Evolutionary conservation across 2,329 filamentous ascomycete species (phyloP), one percentile per base, ranked within the genome.

Genomic region (Fusarium sp.): DNA sequence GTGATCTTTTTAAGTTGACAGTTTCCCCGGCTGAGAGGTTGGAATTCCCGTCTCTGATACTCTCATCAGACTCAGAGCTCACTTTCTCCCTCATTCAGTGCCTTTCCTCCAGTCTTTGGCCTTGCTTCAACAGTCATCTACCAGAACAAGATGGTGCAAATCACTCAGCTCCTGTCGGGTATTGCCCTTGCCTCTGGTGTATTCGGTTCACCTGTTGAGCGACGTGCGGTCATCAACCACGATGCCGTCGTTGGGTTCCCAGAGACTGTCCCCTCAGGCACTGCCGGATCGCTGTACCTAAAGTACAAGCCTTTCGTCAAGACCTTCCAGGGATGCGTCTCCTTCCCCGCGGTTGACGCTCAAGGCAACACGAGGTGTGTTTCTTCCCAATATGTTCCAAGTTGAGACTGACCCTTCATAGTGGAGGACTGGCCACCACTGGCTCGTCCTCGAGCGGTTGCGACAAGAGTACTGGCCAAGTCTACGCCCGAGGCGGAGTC

Each of bases 241-340:
- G 73, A 78, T 55, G 75, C 74, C n/a, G 75, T 81, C 14, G 74
- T 78, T 42, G 78, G 78, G 3, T 79, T 80, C 43, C 46, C 72
- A 8, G 67, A 81, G 70, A 68, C 76, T 12, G 74, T 79, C 32
- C 79, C 79, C 9, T 66, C 71, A 18, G 75, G 70, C 54, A 71
- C 70, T 10, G 65, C 72, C 38, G 78, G 79, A 25, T 57, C 61
- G 25, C 59, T 78, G 29, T 79, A 78, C 52, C 71, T 77, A n/a
- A 79, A 78, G 69, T 79, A 78, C 71, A 78, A 79, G 70, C 79
- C 79, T 14, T 79, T 73, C 62, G 71, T 81, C 32, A 73, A 74
- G n/a, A 84, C 90, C 8, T 81, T 83, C 30, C 87, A 87, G 70
- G 89, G 89, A 62, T 91, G 89, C 61, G 89, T 90, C 11, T 87